Base-by-base conservation (phyloP, 83 land plant genomes). In the Picea mariana region DNA sequence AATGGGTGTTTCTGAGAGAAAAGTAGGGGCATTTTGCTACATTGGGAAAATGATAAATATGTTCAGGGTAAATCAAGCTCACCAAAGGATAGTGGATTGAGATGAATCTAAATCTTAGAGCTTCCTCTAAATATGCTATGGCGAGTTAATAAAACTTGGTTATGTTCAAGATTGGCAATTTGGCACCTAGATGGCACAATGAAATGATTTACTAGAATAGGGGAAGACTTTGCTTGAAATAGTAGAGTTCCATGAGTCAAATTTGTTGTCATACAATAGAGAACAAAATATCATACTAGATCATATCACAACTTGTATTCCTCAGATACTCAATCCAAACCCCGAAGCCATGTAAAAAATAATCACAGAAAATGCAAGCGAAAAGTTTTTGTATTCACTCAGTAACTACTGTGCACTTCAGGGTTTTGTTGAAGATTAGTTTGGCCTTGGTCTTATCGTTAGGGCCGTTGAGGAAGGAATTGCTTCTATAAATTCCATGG, bases 381-480 rank as follows among this genome's bases (percentile, higher is more conserved):
- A 97, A 85, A 98, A 97, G 67, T 97, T 97, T 80, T 82, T 95
- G 77, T 88, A 92, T 86, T 91, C 95, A n/a, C 89, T 97, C 73
- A 97, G 99, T 85, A 97, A 97, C 81, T 97, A 97, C 84, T 97
- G 97, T 88, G 99, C 97, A 62, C 97, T 97, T 85, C 99, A 97
- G 97, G 99, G 99, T 15, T 97, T 97, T 86, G 97, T 96, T 55
- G 99, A 97, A 84, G 99, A 97, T 75, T 96, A 97, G 80, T 97
- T 94, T 87, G 99, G 99, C 68, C 84, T 94, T 44, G 99, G 99
- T 24, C 87, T 94, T 18, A 89, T 97, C 79, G 96, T 97, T 55
- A 87, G 96, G 65, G 97, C 96, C 23, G 97, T 89, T 24, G 97
- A 96, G 77, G 97, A 96, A 90, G 99, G 99, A 49, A 96, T 96